Evolutionary conservation across 805 yeast species (phyloP).

Genomic region (Barnettozyma pratensis): DNA sequence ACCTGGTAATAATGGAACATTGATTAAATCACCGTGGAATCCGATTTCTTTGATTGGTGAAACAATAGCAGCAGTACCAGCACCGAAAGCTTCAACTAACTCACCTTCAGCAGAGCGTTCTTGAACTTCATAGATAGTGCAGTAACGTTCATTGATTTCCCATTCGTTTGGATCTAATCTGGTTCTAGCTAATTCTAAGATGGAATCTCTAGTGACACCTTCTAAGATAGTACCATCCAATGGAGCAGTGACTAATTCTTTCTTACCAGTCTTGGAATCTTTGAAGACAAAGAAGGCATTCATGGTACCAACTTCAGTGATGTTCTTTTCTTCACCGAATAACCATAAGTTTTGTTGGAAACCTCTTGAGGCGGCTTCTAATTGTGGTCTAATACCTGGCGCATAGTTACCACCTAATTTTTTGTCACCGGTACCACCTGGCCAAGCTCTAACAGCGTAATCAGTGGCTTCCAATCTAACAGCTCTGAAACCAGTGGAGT

Average conservation of each 20-base stretch:
- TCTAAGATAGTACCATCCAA: constrained; percentile 95
- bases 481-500: constrained; percentile 92
- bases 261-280: constrained; percentile 69
- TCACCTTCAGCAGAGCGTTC: constrained; percentile 76
- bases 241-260: constrained; percentile 93
- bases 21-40: constrained; percentile 65
- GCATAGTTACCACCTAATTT: constrained; percentile 98
- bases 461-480: constrained; percentile 93
- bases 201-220: constrained; percentile 94
- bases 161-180: constrained; percentile 73
- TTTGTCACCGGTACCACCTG: constrained; percentile 96
- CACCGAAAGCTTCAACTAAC: constrained; percentile 90
- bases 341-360: constrained; percentile 96
- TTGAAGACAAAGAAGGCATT: constrained; percentile 86
- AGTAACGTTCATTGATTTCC: constrained; percentile 79
- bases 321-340: constrained; percentile 80
- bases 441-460: constrained; percentile 98
- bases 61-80: constrained; percentile 97
- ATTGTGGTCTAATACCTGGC: constrained; percentile 88
- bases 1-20: constrained; percentile 77
- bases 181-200: constrained; percentile 70
- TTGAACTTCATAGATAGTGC: constrained; percentile 73
- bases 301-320: constrained; percentile 98
- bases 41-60: constrained; percentile 89
- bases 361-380: constrained; percentile 86